Base-by-base conservation (phyloP, 2,329 filamentous ascomycete genomes). In the Leptographium flavum region DNA sequence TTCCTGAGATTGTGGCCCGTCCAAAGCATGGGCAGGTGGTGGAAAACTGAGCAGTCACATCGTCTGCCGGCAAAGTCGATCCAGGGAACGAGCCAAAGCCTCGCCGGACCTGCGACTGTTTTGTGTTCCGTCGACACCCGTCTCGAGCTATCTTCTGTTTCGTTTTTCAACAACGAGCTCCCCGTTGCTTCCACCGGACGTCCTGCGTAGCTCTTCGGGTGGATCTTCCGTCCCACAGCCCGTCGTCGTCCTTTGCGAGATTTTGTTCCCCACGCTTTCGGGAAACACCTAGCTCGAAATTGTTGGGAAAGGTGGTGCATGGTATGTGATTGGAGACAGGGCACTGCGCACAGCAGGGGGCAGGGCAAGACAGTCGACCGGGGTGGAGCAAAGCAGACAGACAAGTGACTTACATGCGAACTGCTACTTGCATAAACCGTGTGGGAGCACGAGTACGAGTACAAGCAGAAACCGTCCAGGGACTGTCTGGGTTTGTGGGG, bases 391-490 rank as follows among this genome's bases (percentile, higher is more conserved):
- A 42, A 25, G 36, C 19, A 41, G 14, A 6, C 28, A 28, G 25
- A 49, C 44, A 49, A 43, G 43, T 45, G 48, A 57, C 57, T 57
- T 56, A 59, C 57, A 55, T 51, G 48, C 49, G 53, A 42, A 53
- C 47, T 49, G 13, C 21, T 36, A 49, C 50, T 53, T 51, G 53
- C 56, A 58, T 57, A 57, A 51, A 51, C 39, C 41, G 47, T 45
- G 47, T 37, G 38, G 42, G n/a, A n/a, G n/a, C n/a, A n/a, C n/a
- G n/a, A n/a, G n/a, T n/a, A n/a, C n/a, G n/a, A 48, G 47, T 42
- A 49, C 45, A 47, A 44, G 30, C 23, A 35, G 23, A 42, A 47
- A 49, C 44, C 44, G 30, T 48, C 44, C 37, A 47, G 32, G 32
- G 44, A 44, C 39, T 45, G 42, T 33, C 31, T n/a, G n/a, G n/a